Evolutionary conservation across 306 rosid species (phyloP), one percentile per base, ranked within the genome.

Genomic region (Sophora flavescens): DNA sequence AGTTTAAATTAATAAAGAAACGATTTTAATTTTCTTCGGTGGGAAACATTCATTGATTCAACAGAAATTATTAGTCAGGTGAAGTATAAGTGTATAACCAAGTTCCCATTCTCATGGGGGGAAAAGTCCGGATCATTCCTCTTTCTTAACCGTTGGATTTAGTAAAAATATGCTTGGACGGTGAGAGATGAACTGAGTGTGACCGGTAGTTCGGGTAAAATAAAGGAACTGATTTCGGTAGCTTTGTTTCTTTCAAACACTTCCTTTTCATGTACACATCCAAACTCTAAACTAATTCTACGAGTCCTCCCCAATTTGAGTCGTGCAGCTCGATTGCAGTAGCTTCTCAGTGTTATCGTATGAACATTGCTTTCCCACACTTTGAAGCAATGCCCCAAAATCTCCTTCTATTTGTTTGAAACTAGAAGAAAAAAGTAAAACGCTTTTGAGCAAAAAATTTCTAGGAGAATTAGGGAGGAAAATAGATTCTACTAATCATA

Each of bases 191-290:
- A 30, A 30, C 32, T 30, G 32, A 30, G 32, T 30, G 32, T 30
- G 32, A 30, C 32, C 3, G 32, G 32, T 30, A 30, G 32, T 30
- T 30, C 32, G 2, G 3, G 32, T 30, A 30, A 30, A 30, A 30
- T 30, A 30, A 30, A 30, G 32, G 32, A 30, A 30, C 32, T 2
- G 3, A 30, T 0, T 30, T 30, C 2, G 3, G 3, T 30, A 30
- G 32, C 32, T 30, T 3, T 30, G 32, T 30, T 2, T 30, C 32
- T 30, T 30, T 30, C 97, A 53, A 95, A 92, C 67, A 93, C 98
- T 85, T 96, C 32, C 32, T 2, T 30, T 30, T 96, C 91, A 89
- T 62, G 74, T 96, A 96, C 15, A 97, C 99, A 85, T 96, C 99
- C 75, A 96, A 73, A 96, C 85, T 68, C 98, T 88, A 59, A 32